phyloP scores from a whole-genome alignment of 306 rosid species.

The Ammopiptanthus mongolicus region DNA sequence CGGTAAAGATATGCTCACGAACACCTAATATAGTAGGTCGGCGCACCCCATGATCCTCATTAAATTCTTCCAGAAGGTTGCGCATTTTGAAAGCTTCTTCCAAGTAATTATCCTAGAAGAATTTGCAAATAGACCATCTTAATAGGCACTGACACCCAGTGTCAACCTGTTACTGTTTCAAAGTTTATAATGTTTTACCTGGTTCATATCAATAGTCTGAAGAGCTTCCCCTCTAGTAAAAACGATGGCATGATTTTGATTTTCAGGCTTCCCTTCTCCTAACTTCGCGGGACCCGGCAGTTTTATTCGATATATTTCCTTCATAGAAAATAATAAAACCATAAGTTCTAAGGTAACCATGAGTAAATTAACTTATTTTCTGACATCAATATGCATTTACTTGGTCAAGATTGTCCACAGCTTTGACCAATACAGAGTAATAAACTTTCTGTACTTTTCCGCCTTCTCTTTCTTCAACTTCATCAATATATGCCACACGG shows the following conservation, averaged over 20 bases:
- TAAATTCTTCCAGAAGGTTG: conserved; percentile 93
- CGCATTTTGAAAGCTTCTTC: conserved; percentile 99
- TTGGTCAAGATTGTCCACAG: conserved; percentile 86
- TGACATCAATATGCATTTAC: conserved; percentile 40
- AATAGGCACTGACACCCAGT: conserved; percentile 21
- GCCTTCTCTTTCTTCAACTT: conserved; percentile 88
- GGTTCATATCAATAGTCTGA: conserved; percentile 98
- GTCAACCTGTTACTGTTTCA: conserved; percentile 11
- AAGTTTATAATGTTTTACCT: conserved; percentile 43
- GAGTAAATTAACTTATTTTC: conserved; percentile 7
- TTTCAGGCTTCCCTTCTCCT: conserved; percentile 99
- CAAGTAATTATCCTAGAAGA: conserved; percentile 84
- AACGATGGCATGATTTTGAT: conserved; percentile 92
- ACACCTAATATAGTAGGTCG: conserved; percentile 91
- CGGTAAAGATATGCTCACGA: conserved; percentile 97
- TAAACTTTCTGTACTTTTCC: conserved; percentile 84
- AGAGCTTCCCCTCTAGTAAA: conserved; percentile 98
- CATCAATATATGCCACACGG: conserved; percentile 97
- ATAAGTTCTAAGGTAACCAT: conserved; percentile 22
- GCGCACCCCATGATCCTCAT: conserved; percentile 94
- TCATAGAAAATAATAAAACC: conserved; percentile 25
- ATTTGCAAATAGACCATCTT: conserved; percentile 23
- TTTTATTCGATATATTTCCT: conserved; percentile 95
- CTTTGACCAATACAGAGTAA: conserved; percentile 91
- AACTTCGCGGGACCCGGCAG: conserved; percentile 84